Evolutionary conservation across 2,329 filamentous ascomycete species (phyloP), one percentile per base, ranked within the genome.

Genomic region (Aspergillus sp.): DNA sequence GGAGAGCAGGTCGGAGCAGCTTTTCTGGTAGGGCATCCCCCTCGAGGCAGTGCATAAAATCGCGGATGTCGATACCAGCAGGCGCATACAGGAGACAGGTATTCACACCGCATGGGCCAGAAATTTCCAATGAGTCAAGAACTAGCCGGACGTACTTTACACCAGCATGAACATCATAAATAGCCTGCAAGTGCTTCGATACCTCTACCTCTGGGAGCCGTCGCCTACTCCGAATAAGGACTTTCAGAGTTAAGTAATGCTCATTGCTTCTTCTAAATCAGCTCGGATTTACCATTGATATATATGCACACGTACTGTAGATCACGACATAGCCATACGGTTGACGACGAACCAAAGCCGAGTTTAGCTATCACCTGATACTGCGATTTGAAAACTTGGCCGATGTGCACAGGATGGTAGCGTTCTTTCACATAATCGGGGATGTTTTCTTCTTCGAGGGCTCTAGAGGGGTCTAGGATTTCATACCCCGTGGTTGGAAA

Each of bases 1-100:
- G 89, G 73, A 96, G 95, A 31, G 54, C 62, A 42, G 61, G 63
- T 46, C 70, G 68, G 39, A 74, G 56, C 6, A 71, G 56, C 6
- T 55, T 57, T 49, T 67, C 67, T 1, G 60, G 57, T 9, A 73
- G 61, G 29, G 52, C 58, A 49, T 67, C 64, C 14, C 61, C 65
- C 18, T 67, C 64, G 14, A 69, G 62, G 24, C 55, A 55, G 26
- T 65, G 61, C 6, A 67, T 64, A 53, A 68, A 67, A 52, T 73
- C 57, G n/a, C 57, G 36, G 20, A 63, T 62, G 24, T 61, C 60
- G 16, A 64, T 55, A 22, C 69, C 58, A 22, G 66, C 54, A 51
- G 66, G 60, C 39, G 67, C 55, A 54, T 69, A 65, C 18, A 73
- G 55, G 5, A 73, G 62, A 56, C 68, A 73, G 20, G 45, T 56